Evolutionary conservation across 78 protist genomes (phyloP).

Genomic region (Guillardia theta): DNA sequence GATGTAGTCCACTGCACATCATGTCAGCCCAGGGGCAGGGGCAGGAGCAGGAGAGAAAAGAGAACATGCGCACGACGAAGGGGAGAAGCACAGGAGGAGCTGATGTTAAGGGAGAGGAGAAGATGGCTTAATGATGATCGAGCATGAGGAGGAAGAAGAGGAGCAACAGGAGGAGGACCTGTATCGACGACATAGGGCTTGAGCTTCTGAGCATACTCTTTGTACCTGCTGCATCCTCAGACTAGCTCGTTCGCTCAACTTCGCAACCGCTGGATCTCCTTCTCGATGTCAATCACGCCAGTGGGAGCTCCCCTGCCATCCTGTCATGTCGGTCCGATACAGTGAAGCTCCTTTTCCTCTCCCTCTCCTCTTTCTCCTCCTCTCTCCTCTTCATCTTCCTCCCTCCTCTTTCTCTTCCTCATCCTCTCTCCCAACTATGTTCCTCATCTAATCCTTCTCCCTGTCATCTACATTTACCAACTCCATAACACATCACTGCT

Average conservation of each 20-base stretch:
- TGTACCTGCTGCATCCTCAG: background rate
- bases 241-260: too few species aligned
- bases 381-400: too few species aligned
- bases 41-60: background rate
- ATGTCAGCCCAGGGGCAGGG: background rate
- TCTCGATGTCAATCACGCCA: constrained; percentile 64
- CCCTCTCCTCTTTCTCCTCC: too few species aligned
- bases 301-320: background rate
- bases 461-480: too few species aligned
- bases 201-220: constrained; percentile 56
- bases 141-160: background rate
- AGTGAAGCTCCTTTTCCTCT: too few species aligned
- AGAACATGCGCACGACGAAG: too few species aligned
- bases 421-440: too few species aligned
- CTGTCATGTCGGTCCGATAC: too few species aligned
- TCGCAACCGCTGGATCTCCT: constrained; percentile 72
- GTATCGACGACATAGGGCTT: constrained; percentile 81
- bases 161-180: background rate
- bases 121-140: background rate
- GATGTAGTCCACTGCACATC: background rate
- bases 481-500: too few species aligned
- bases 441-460: too few species aligned
- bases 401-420: too few species aligned
- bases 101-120: constrained; percentile 15
- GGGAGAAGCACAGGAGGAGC: background rate